Percentiles rank a stretch among this genome's conserved stretches.
Evolutionary conservation across 83 land plant species (phyloP).

Genomic region (Thuja plicata): DNA sequence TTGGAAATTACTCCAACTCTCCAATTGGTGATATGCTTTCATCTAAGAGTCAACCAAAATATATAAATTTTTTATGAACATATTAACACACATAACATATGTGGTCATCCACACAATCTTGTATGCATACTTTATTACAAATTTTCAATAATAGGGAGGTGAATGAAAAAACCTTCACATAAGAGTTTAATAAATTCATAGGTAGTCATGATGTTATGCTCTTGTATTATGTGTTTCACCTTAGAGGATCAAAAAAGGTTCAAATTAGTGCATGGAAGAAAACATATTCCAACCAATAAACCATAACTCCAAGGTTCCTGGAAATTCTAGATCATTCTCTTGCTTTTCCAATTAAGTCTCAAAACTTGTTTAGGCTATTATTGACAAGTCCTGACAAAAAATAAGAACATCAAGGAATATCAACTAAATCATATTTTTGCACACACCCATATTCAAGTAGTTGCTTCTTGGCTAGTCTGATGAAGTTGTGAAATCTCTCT

Average conservation of each 20-base stretch:
- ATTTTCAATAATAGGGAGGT: slow-evolving; percentile 65
- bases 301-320: background rate
- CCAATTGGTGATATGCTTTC: background rate
- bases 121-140: background rate
- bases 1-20: background rate
- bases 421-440: background rate
- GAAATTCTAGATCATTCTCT: background rate
- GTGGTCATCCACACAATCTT: background rate
- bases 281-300: background rate
- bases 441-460: slow-evolving; percentile 77
- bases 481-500: slow-evolving; percentile 81
- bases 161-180: slow-evolving; percentile 71
- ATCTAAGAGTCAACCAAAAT: background rate
- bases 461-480: slow-evolving; percentile 79
- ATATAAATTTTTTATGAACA: background rate
- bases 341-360: background rate
- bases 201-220: slow-evolving; percentile 90
- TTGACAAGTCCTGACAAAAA: background rate
- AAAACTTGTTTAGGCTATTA: slow-evolving; percentile 9
- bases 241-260: background rate
- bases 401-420: background rate
- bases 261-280: background rate
- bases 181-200: slow-evolving; percentile 82
- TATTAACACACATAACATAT: background rate
- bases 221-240: slow-evolving; percentile 86